Evolutionary conservation across 257 asterid genomes (phyloP).

Genomic region (Ophiorrhiza pumila): DNA sequence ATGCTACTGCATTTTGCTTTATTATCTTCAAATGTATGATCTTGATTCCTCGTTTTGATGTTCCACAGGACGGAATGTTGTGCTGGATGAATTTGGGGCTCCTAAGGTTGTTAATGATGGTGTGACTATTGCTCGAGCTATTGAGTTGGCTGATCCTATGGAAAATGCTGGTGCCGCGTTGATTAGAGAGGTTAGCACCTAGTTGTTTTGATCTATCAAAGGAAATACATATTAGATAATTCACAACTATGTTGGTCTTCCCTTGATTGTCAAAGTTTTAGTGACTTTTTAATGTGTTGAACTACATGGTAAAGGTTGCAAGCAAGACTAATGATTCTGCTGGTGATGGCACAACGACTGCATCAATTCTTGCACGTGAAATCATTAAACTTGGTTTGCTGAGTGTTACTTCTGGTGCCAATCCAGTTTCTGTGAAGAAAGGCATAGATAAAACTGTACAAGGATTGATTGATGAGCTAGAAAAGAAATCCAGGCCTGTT

Average conservation of each 20-base stretch:
- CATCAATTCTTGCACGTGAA: conserved; percentile 93
- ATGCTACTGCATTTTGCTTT: neutral
- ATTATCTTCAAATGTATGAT: neutral
- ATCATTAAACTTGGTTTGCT: conserved; percentile 88
- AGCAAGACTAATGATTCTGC: conserved; percentile 99
- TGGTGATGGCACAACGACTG: conserved; percentile 98
- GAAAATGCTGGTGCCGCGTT: conserved; percentile 97
- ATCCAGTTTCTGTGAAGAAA: conserved; percentile 84
- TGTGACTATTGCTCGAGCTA: conserved; percentile 88
- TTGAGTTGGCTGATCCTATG: conserved; percentile 87
- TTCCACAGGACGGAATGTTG: conserved; percentile 80
- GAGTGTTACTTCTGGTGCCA: conserved; percentile 96
- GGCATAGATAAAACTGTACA: conserved; percentile 89
- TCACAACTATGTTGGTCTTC: neutral
- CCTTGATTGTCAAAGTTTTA: neutral
- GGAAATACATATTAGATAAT: neutral
- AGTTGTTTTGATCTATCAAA: neutral
- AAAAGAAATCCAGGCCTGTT: conserved; percentile 83
- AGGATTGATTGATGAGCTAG: conserved; percentile 75
- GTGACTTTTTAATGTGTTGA: conserved; percentile 7
- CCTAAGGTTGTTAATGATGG: conserved; percentile 94
- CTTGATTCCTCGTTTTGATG: neutral
- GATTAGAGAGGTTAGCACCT: conserved; percentile 78
- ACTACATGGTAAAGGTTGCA: conserved; percentile 64
- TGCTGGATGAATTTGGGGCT: conserved; percentile 84